phyloP scores from a whole-genome alignment of 2,329 filamentous ascomycete genomes.

The Botrytis elliptica region DNA sequence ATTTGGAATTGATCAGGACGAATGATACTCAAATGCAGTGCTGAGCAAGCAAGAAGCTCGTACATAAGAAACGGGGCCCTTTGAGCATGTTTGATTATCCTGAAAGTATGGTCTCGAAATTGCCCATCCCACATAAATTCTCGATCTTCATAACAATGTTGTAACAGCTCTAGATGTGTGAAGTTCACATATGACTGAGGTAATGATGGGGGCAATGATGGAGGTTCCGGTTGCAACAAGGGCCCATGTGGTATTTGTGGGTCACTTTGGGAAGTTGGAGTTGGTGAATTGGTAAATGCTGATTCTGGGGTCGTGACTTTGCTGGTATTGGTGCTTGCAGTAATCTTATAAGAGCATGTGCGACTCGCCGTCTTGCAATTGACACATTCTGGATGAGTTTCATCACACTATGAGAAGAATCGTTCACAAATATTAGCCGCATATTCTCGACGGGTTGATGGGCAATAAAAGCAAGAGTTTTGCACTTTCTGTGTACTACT shows the following conservation, averaged over 20 bases:
- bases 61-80: slow-evolving; percentile 39
- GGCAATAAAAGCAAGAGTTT: neutral
- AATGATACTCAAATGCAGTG: slow-evolving; percentile 38
- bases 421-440: neutral
- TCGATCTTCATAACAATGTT: neutral
- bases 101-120: neutral
- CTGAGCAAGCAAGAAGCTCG: slow-evolving; percentile 39
- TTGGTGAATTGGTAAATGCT: neutral
- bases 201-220: neutral
- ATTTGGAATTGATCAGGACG: slow-evolving; percentile 26
- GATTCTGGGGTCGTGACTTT: neutral
- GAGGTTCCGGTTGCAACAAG: neutral
- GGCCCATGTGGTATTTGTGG: neutral
- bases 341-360: slow-evolving; percentile 1
- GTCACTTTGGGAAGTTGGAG: neutral
- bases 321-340: neutral
- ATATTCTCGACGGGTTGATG: neutral
- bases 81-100: neutral
- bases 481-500: neutral
- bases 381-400: slow-evolving; percentile 29
- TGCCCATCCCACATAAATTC: neutral
- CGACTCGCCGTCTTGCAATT: slow-evolving; percentile 2
- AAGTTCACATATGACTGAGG: slow-evolving; percentile 30
- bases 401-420: slow-evolving; percentile 29
- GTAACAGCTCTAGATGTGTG: slow-evolving; percentile 43